Percentiles rank a stretch among this genome's conserved stretches.
Evolutionary conservation across 345 rosid species (phyloP).

Genomic region (Populus alba): DNA sequence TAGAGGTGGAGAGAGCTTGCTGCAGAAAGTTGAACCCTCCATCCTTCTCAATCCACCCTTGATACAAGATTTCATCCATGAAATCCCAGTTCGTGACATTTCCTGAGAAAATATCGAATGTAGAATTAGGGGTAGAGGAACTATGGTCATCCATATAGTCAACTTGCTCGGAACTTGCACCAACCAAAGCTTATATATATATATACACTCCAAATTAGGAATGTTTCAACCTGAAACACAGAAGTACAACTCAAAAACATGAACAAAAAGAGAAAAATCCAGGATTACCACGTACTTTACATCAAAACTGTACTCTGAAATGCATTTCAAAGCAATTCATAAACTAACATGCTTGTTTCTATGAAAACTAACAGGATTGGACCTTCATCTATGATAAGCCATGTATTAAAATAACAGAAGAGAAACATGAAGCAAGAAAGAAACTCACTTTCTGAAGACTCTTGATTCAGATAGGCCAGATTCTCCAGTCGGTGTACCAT

Average conservation of each 20-base stretch:
- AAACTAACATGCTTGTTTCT: background rate
- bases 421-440: background rate
- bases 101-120: slow-evolving; percentile 40
- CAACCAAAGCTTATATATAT: background rate
- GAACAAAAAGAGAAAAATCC: background rate
- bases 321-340: background rate
- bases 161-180: background rate
- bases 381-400: background rate
- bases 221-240: background rate
- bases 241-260: background rate
- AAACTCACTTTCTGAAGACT: background rate
- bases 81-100: slow-evolving; percentile 71
- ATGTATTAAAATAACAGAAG: background rate
- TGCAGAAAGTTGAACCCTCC: background rate
- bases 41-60: slow-evolving; percentile 34
- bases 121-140: slow-evolving; percentile 30
- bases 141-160: background rate
- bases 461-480: background rate
- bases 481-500: too few relatives aligned
- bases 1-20: slow-evolving; percentile 19
- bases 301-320: background rate
- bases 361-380: background rate
- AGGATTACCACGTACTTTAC: background rate
- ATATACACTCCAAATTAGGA: background rate
- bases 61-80: slow-evolving; percentile 71